These are phyloP conservation scores for Claviceps sp. DNA, from an alignment of 2,329 filamentous ascomycete genomes.

Conservation along the genomic window DNA sequence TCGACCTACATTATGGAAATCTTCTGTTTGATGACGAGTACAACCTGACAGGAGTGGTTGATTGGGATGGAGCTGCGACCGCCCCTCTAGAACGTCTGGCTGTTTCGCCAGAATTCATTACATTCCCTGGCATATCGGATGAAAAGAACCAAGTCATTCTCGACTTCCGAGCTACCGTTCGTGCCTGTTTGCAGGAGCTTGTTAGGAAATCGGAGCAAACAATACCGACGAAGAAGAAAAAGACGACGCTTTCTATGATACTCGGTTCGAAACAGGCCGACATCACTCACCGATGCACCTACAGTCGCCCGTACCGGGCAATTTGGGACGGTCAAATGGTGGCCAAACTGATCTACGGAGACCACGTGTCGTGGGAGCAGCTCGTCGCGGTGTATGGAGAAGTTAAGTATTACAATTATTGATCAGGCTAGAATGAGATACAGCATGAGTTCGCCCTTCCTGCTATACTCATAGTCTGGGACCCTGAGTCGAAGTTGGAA, in stretches of 20 bases:
- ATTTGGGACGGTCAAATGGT: conserved; percentile 4
- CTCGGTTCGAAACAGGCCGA: conserved; percentile 4
- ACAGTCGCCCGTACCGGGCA: conserved; percentile 4
- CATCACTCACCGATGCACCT: conserved; percentile 5
- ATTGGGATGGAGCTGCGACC: conserved; percentile 2
- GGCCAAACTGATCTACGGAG: conserved; percentile 2
- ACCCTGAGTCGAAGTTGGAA: too few species aligned
- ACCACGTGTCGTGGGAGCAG: conserved; percentile 2
- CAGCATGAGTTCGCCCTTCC: too few species aligned
- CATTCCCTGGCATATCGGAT: conserved; percentile 3
- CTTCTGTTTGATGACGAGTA: conserved; percentile 6
- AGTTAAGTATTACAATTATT: background rate
- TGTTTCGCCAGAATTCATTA: conserved; percentile 6
- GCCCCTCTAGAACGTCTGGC: conserved; percentile 4
- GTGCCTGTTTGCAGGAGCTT: conserved; percentile 4
- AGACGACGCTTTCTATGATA: conserved; percentile 5
- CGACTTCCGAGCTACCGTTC: conserved; percentile 1
- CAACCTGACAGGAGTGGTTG: conserved; percentile 3
- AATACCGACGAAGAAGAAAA: background rate
- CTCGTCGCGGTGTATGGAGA: conserved; percentile 3
- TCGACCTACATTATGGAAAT: conserved; percentile 6
- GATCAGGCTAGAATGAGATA: too few species aligned
- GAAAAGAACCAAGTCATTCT: conserved; percentile 4
- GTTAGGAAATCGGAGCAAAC: background rate
- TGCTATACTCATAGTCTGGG: too few species aligned